Evolutionary conservation across 2,329 filamentous ascomycete species (phyloP), one percentile per base, ranked within the genome.

Genomic region (Zymoseptoria tritici): DNA sequence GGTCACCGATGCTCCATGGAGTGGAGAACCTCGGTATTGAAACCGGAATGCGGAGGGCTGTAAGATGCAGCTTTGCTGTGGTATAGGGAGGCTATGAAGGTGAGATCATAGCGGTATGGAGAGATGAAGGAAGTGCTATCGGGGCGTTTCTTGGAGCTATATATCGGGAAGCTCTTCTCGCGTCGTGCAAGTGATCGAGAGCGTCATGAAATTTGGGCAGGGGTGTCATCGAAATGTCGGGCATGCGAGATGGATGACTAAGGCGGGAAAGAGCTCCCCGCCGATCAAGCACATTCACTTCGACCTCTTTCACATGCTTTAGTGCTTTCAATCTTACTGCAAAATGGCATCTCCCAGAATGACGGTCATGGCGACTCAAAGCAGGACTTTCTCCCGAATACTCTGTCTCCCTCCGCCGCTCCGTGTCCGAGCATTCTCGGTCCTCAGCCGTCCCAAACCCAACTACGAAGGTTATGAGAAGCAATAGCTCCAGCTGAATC

Each of bases 361-460:
- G n/a, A n/a, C n/a, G n/a, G n/a, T n/a, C n/a, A 42, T 20, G 11
- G 26, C 36, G 11, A 13, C 2, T 46, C 16, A 2, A 4, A 1
- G 2, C 1, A 46, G n/a, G 5, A 1, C n/a, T 16, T 46, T 46
- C 13, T n/a, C 36, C 5, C 13, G 16, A 16, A 24, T 72, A 13
- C 63, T 73, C 19, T 56, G 66, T 11, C 67, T 73, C 16, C 71
- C 71, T n/a, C 60, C 71, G n/a, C 49, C 66, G 2, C 57, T 72
- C 9, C 71, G 71, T 57, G 67, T 66, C 24, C 79, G 83, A 63
- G 72, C 74, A 36, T 96, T 97, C 79, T 96, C 92, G 51, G 84
- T 91, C 63, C 84, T 96, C 68, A 89, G 89, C 74, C 89, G 94
- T 6, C 93, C 93, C 55, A 83, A 84, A 24, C 90, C 91, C 59